Percentiles rank a stretch among this genome's conserved stretches.
Evolutionary conservation across 352 stramenopile species (phyloP).

Genomic region (Aphanomyces invadans): DNA sequence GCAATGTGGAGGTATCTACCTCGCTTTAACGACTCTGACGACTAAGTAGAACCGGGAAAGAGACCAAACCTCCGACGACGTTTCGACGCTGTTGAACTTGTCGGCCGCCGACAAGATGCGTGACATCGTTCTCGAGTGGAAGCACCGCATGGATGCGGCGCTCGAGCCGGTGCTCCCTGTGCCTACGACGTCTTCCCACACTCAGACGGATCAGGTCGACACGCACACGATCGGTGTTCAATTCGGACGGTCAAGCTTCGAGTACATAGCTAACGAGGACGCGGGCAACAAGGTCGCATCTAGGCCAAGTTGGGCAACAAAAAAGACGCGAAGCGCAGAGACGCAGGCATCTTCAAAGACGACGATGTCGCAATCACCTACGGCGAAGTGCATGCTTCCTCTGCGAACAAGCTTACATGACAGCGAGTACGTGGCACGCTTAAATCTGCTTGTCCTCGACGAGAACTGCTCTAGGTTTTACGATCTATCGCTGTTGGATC

Average conservation of each 20-base stretch:
- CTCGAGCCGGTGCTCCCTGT: neutral
- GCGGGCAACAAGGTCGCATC: no score
- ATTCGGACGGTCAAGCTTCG: no score
- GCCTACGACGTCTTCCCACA: neutral
- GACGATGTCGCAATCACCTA: neutral
- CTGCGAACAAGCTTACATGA: neutral
- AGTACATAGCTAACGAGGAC: no score
- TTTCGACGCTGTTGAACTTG: neutral
- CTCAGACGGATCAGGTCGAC: neutral
- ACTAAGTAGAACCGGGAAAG: neutral
- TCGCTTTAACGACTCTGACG: neutral
- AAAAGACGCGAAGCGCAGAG: no score
- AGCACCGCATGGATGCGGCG: conserved; percentile 12
- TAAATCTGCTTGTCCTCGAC: no score
- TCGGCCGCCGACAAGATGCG: neutral
- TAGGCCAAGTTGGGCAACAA: no score
- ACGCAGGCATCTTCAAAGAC: no score
- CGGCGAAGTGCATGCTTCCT: neutral
- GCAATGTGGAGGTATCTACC: neutral
- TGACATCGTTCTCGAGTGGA: conserved; percentile 12
- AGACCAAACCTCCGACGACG: neutral
- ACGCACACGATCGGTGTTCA: neutral
- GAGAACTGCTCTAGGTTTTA: conserved; percentile 22
- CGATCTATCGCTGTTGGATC: conserved; percentile 15
- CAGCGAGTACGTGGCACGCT: conserved; percentile 21